Conservation (phyloP, 805 yeast species). For the Saccharomycopsis selenospora region DNA sequence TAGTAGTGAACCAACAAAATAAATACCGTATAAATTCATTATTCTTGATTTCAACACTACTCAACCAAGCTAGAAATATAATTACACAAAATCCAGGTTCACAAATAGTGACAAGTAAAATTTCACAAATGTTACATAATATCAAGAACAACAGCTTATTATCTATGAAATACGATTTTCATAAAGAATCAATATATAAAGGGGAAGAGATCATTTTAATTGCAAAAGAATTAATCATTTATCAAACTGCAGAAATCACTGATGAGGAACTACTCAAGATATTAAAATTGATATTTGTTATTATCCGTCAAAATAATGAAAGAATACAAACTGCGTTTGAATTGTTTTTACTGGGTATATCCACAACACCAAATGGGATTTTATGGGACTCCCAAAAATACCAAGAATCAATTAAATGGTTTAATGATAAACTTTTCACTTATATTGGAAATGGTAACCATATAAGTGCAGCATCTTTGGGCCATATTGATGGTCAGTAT, state of each 20-base stretch:
- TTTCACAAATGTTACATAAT: background rate
- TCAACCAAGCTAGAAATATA: conserved; percentile 3
- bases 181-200: conserved; percentile 28
- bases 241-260: background rate
- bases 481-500: conserved; percentile 21
- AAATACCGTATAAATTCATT: conserved; percentile 17
- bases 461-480: conserved; percentile 33
- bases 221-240: conserved; percentile 14
- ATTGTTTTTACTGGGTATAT: conserved; percentile 23
- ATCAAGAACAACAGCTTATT: background rate
- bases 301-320: conserved; percentile 25
- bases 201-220: conserved; percentile 34
- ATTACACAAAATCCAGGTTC: conserved; percentile 14
- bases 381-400: background rate
- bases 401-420: conserved; percentile 5
- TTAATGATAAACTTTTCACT: conserved; percentile 29
- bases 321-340: conserved; percentile 28
- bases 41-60: conserved; percentile 25
- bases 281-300: conserved; percentile 25
- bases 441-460: conserved; percentile 35
- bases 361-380: background rate
- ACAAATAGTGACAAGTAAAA: too few species aligned
- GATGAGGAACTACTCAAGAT: background rate
- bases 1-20: background rate
- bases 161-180: conserved; percentile 29